Percentiles rank a stretch among this genome's conserved stretches.
phyloP scores from a whole-genome alignment of 768 basidiomycete species.

The Pleurotus platypus region DNA sequence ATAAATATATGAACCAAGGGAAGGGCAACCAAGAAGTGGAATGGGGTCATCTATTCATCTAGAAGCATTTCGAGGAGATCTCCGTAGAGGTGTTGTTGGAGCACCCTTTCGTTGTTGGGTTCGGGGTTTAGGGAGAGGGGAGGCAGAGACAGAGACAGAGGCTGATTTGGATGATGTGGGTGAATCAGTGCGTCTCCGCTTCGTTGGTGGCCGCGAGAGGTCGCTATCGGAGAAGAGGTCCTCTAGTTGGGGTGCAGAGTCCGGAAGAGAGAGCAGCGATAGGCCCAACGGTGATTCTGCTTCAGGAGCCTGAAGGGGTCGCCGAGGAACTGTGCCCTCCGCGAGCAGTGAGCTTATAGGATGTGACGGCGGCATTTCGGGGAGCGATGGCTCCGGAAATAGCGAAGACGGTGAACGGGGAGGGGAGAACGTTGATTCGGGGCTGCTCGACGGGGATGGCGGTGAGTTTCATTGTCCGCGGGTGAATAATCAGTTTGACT shows the following conservation, averaged over 20 bases:
- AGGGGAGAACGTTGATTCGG: slow-evolving; percentile 7
- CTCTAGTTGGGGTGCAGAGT: slow-evolving; percentile 1
- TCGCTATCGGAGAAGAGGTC: slow-evolving; percentile 3
- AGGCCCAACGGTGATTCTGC: slow-evolving; percentile 4
- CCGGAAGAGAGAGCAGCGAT: slow-evolving; percentile 5
- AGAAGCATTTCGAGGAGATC: slow-evolving; percentile 2
- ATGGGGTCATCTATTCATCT: neutral
- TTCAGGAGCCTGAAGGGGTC: neutral
- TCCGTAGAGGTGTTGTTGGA: neutral
- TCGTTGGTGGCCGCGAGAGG: neutral
- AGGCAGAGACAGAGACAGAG: neutral
- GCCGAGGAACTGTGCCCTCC: neutral
- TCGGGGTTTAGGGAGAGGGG: neutral
- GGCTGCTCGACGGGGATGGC: neutral
- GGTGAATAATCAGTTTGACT: neutral
- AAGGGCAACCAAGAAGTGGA: neutral
- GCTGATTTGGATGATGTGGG: neutral
- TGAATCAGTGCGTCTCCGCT: slow-evolving; percentile 4
- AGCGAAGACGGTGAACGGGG: neutral
- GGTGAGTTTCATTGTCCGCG: neutral
- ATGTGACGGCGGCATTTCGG: neutral
- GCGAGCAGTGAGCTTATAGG: slow-evolving; percentile 2
- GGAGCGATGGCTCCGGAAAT: neutral
- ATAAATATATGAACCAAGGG: neutral
- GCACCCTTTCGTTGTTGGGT: neutral